A percentile compares a stretch with the other conserved stretches of the same genome.
Conservation (phyloP, 345 rosid species). For the Salix arbutifolia region DNA sequence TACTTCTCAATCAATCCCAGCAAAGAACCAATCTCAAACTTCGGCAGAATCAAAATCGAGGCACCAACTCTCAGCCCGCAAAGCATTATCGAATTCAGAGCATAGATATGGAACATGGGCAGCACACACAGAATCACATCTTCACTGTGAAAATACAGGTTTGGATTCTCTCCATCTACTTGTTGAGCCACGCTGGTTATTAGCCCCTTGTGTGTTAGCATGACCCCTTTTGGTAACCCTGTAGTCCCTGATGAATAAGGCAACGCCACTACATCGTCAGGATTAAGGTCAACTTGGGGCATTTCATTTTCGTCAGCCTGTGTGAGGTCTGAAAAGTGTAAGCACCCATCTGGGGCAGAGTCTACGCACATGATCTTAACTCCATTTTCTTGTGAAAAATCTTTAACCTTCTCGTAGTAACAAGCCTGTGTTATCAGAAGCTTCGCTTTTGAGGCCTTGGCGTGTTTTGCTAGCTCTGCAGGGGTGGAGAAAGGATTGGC, state of each 20-base stretch:
- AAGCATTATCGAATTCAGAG: constrained; percentile 68
- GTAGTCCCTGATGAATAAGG: constrained; percentile 96
- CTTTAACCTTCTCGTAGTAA: constrained; percentile 50
- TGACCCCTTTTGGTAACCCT: constrained; percentile 92
- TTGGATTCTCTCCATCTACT: constrained; percentile 93
- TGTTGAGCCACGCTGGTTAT: constrained; percentile 89
- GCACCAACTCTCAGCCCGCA: constrained; percentile 85
- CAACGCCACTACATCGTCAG: constrained; percentile 80
- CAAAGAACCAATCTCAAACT: constrained; percentile 53
- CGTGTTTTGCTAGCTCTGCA: constrained; percentile 73
- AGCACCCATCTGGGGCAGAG: constrained; percentile 42
- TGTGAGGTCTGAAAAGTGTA: constrained; percentile 64
- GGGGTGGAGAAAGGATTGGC: constrained; percentile 86
- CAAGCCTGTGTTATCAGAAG: constrained; percentile 59
- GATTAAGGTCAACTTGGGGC: constrained; percentile 30
- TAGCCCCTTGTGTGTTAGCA: constrained; percentile 78
- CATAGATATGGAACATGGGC: constrained; percentile 85
- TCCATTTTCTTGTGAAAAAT: constrained; percentile 25
- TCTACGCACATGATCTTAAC: constrained; percentile 41
- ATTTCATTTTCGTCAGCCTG: constrained; percentile 35
- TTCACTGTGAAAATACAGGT: constrained; percentile 55
- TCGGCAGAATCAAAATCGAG: constrained; percentile 74
- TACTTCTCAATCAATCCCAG: constrained; percentile 58
- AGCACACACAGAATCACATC: constrained; percentile 72
- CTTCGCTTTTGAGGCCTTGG: constrained; percentile 43